Conservation (phyloP, 495 filamentous ascomycete species). For the Penicillium chermesinum region DNA sequence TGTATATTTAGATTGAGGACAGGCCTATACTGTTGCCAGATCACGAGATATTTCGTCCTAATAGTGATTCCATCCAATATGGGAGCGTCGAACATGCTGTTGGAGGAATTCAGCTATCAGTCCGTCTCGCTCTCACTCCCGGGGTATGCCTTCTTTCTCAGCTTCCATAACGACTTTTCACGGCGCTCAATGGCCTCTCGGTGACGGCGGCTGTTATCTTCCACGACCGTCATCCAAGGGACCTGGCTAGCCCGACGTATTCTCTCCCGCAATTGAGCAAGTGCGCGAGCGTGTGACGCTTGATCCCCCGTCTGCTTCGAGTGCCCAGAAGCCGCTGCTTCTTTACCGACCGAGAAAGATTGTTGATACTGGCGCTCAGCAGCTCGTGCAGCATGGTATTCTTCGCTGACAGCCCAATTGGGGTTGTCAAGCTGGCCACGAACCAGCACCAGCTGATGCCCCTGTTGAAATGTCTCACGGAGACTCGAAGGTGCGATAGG, state of each 20-base stretch:
- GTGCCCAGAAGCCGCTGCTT: conserved; percentile 11
- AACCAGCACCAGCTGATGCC: conserved; percentile 44
- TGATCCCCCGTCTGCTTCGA: conserved; percentile 4
- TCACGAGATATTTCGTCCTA: too few species aligned
- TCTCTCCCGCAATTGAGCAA: conserved; percentile 28
- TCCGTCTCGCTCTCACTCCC: conserved; percentile 41
- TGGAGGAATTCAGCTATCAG: too few species aligned
- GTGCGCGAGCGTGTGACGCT: conserved; percentile 17
- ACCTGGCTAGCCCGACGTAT: conserved; percentile 38
- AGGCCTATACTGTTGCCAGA: too few species aligned
- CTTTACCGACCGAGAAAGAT: conserved; percentile 19
- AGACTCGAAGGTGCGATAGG: conserved; percentile 38
- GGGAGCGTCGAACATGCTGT: too few species aligned
- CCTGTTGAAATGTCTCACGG: conserved; percentile 27
- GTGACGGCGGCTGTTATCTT: conserved; percentile 31
- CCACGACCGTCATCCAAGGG: conserved; percentile 45
- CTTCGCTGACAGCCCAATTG: conserved; percentile 46
- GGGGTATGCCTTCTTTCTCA: conserved; percentile 42
- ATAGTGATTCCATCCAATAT: too few species aligned
- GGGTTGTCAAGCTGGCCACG: conserved; percentile 49
- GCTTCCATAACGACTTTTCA: conserved; percentile 40
- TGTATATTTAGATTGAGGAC: too few species aligned
- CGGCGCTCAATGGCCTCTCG: conserved; percentile 29
- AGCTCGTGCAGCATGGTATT: conserved; percentile 38
- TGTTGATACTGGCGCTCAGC: conserved; percentile 33